These are phyloP conservation scores for Waltiozyma sp. DNA, from an alignment of 1,139 yeast species.

Conservation along the genomic window DNA sequence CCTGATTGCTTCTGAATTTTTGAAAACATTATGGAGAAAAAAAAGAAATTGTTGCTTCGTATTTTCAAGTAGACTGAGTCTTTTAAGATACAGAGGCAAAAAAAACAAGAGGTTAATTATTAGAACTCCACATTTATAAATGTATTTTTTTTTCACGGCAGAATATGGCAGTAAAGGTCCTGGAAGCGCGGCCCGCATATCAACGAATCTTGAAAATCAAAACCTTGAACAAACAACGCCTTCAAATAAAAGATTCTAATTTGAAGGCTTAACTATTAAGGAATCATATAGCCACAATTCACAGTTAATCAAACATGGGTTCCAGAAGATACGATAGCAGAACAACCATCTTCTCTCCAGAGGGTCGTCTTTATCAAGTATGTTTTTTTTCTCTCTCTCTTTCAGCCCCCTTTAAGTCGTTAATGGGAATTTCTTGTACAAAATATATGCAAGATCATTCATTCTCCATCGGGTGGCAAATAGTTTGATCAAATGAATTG, in stretches of 20 bases:
- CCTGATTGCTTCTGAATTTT: too few species aligned
- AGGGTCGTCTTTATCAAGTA: conserved; percentile 89
- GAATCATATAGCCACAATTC: not conserved
- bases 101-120: too few species aligned
- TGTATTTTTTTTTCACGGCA: too few species aligned
- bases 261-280: not conserved
- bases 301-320: conserved; percentile 12
- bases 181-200: too few species aligned
- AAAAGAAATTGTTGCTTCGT: too few species aligned
- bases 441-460: not conserved
- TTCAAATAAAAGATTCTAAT: not conserved
- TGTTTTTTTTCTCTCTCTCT: conserved; percentile 10
- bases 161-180: too few species aligned
- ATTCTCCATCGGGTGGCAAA: not conserved
- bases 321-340: conserved; percentile 90
- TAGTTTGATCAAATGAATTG: not conserved
- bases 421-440: not conserved
- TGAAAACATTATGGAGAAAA: too few species aligned
- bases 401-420: too few species aligned
- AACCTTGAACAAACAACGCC: not conserved
- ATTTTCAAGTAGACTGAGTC: too few species aligned
- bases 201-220: not conserved
- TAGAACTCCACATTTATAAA: too few species aligned
- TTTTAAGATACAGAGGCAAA: too few species aligned
- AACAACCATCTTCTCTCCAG: conserved; percentile 97